Base-by-base conservation (phyloP, 139 green algal species). In the Nannochloris sp. region DNA sequence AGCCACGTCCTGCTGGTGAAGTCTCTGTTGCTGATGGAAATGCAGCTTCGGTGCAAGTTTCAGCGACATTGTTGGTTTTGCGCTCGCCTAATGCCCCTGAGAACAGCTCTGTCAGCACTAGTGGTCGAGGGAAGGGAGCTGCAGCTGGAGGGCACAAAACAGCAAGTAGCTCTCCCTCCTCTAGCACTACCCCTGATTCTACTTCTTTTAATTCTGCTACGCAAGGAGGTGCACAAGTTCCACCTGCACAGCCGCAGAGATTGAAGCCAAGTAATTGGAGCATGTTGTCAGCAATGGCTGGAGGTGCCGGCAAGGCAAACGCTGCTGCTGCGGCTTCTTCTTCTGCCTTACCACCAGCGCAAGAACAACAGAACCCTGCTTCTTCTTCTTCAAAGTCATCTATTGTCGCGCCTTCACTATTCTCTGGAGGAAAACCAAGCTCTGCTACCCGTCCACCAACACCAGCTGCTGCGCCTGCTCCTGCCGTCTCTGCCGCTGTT, bases 251-350 rank as follows among this genome's bases (percentile, higher is more conserved):
- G n/a, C n/a, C n/a, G n/a, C n/a, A 58, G 54, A 45, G 56, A 12
- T 48, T 76, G 36, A 61, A 65, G 1, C 38, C 67, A n/a, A 77
- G 62, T 37, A 66, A 24, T 25, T 85, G 83, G 81, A 77, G 53
- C 13, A 77, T 81, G 9, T 77, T 90, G 74, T 86, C 76, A 3
- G 80, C 82, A 5, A 61, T 90, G 37, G 84, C 84, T 55, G 84
- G 82, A 3, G 83, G 82, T 6, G 66, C 78, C 8, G 57, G 69
- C 29, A 56, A 32, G 12, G 30, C 33, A 12, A 54, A 42, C 34
- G 42, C 15, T 14, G 6, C 56, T 54, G 13, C 4, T 44, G 29
- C 56, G 8, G 4, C 56, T 10, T 64, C 25, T 4, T 5, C 27
- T 55, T 44, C 27, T 29, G 4, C 31, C 25, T 23, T 38, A n/a